These are phyloP conservation scores for Megacollybia platyphylla DNA, from an alignment of 1,284 basidiomycete genomes.

Conservation along the genomic window DNA sequence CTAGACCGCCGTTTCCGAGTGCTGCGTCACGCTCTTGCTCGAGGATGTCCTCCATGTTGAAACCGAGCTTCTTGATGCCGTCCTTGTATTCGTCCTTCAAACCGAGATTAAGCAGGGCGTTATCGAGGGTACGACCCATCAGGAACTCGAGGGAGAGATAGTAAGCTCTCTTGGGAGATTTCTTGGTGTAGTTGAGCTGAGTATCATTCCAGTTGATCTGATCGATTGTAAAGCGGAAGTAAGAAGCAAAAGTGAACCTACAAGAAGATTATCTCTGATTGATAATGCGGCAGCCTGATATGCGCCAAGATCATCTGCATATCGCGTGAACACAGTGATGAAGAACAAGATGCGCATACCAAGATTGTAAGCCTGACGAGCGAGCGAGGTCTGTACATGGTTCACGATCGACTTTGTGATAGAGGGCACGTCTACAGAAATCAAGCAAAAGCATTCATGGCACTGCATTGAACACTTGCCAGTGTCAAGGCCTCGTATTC, in stretches of 20 bases:
- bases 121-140: constrained; percentile 84
- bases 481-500: constrained; percentile 42
- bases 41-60: constrained; percentile 77
- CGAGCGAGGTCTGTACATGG: constrained; percentile 80
- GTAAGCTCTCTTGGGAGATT: constrained; percentile 75
- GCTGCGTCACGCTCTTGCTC: constrained; percentile 83
- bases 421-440: constrained; percentile 36
- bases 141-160: constrained; percentile 86
- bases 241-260: constrained; percentile 17
- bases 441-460: constrained; percentile 1
- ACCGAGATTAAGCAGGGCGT: constrained; percentile 79
- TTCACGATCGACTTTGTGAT: constrained; percentile 75
- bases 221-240: constrained; percentile 3
- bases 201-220: constrained; percentile 76
- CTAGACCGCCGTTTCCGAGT: constrained; percentile 82
- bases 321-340: not conserved
- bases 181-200: constrained; percentile 56
- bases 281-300: constrained; percentile 76
- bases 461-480: constrained; percentile 24
- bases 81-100: constrained; percentile 65
- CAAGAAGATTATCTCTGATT: constrained; percentile 76
- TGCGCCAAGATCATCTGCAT: constrained; percentile 58
- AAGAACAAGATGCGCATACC: constrained; percentile 16
- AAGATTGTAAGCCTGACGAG: constrained; percentile 79
- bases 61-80: constrained; percentile 67